These are phyloP conservation scores for Pelargonium myrrhifolium DNA, from an alignment of 441 rosid species.

Conservation along the genomic window DNA sequence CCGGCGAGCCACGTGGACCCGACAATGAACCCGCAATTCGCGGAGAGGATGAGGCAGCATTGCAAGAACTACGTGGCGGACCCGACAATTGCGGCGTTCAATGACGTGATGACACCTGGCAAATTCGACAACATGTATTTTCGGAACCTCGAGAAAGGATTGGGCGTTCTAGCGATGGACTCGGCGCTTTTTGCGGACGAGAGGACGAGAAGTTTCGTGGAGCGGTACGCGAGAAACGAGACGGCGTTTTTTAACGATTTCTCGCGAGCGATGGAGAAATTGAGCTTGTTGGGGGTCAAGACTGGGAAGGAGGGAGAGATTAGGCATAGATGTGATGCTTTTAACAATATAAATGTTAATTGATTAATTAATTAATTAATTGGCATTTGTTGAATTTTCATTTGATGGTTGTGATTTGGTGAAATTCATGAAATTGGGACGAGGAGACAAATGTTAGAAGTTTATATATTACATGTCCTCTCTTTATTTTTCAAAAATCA, in stretches of 20 bases:
- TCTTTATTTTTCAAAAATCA: too few relatives aligned
- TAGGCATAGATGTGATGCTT: conserved; percentile 58
- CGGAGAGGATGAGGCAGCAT: conserved; percentile 40
- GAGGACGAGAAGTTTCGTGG: conserved; percentile 44
- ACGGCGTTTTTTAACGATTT: conserved; percentile 42
- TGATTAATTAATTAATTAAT: too few relatives aligned
- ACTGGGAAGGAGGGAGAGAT: conserved; percentile 62
- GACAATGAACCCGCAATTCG: conserved; percentile 49
- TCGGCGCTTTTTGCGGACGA: conserved; percentile 39
- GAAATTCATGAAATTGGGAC: too few relatives aligned
- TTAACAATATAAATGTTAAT: conserved; percentile 27
- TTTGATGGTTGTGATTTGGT: too few relatives aligned
- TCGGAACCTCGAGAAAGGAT: conserved; percentile 50
- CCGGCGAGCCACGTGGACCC: conserved; percentile 16
- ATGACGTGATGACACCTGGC: conserved; percentile 59
- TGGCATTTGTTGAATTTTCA: too few relatives aligned
- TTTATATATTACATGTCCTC: too few relatives aligned
- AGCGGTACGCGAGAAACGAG: conserved; percentile 43
- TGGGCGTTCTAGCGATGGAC: conserved; percentile 53
- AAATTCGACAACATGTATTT: conserved; percentile 56
- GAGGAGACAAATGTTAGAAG: too few relatives aligned
- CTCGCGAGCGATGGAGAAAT: conserved; percentile 52
- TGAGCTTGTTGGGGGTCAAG: conserved; percentile 41
- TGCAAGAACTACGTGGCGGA: conserved; percentile 37
- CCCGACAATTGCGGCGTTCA: conserved; percentile 54